A percentile compares a stretch with the other conserved stretches of the same genome.
Evolutionary conservation across 306 rosid genomes (phyloP).

Genomic region (Cucumis melo): DNA sequence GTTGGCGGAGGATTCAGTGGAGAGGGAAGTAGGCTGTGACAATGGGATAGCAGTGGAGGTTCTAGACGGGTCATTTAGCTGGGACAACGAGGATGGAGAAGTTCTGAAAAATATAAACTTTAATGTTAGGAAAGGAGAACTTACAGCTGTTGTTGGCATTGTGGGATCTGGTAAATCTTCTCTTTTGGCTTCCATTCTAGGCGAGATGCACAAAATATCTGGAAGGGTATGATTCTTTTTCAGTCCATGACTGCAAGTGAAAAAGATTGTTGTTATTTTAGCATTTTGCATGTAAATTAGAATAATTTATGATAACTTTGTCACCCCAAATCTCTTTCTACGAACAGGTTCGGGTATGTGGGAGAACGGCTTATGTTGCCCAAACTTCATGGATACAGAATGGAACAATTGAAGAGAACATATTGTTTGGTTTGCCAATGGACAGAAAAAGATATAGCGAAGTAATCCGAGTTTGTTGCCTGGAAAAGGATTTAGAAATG

Average conservation of each 20-base stretch:
- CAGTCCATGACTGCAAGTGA: background rate
- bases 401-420: conserved; percentile 87
- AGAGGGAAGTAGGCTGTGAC: conserved; percentile 43
- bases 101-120: conserved; percentile 55
- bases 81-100: conserved; percentile 64
- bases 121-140: conserved; percentile 49
- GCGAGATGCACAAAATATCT: conserved; percentile 73
- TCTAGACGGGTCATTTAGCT: conserved; percentile 50
- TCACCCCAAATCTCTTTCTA: background rate
- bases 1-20: conserved; percentile 33
- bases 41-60: conserved; percentile 48
- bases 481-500: conserved; percentile 87
- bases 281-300: background rate
- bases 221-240: conserved; percentile 54
- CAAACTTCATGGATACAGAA: conserved; percentile 98
- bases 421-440: conserved; percentile 70
- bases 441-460: conserved; percentile 51
- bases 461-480: conserved; percentile 65
- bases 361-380: conserved; percentile 80
- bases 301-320: background rate
- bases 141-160: conserved; percentile 81
- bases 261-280: background rate
- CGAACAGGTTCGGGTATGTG: conserved; percentile 69
- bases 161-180: conserved; percentile 96
- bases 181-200: conserved; percentile 75